Conservation (phyloP, 73 alveolate genomes). For the Blepharisma japonicum region DNA sequence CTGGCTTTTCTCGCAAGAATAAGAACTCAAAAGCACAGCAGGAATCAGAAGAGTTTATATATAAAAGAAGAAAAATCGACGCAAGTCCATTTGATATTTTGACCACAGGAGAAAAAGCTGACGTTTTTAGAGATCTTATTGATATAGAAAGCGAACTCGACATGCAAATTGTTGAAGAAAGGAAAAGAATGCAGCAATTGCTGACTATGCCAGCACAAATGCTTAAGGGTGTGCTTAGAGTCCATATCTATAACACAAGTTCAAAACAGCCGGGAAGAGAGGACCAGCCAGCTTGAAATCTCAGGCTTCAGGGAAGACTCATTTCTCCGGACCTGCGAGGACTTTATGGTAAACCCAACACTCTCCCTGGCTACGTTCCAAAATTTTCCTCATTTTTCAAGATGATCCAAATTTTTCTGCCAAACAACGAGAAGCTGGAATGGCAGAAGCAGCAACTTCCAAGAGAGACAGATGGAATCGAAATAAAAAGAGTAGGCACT, state of each 20-base stretch:
- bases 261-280: slow-evolving; percentile 4
- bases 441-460: slow-evolving; percentile 27
- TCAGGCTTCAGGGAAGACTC: slow-evolving; percentile 19
- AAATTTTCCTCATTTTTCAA: slow-evolving; percentile 25
- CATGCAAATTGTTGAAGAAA: not conserved
- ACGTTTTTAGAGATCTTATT: not conserved
- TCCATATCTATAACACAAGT: slow-evolving; percentile 23
- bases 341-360: not conserved
- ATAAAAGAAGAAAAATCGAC: slow-evolving; percentile 13
- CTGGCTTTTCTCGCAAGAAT: not conserved
- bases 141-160: slow-evolving; percentile 14
- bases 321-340: slow-evolving; percentile 13
- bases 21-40: not conserved
- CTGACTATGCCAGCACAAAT: not conserved
- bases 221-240: slow-evolving; percentile 19
- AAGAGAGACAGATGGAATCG: slow-evolving; percentile 28
- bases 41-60: not conserved
- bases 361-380: slow-evolving; percentile 27
- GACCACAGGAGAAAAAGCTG: slow-evolving; percentile 12
- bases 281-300: not conserved
- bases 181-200: slow-evolving; percentile 15
- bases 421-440: slow-evolving; percentile 4
- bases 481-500: slow-evolving; percentile 10
- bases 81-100: not conserved
- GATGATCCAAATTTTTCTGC: slow-evolving; percentile 10